These are phyloP conservation scores for Pestalotiopsis sp. DNA, from an alignment of 2,329 filamentous ascomycete genomes.

Conservation along the genomic window DNA sequence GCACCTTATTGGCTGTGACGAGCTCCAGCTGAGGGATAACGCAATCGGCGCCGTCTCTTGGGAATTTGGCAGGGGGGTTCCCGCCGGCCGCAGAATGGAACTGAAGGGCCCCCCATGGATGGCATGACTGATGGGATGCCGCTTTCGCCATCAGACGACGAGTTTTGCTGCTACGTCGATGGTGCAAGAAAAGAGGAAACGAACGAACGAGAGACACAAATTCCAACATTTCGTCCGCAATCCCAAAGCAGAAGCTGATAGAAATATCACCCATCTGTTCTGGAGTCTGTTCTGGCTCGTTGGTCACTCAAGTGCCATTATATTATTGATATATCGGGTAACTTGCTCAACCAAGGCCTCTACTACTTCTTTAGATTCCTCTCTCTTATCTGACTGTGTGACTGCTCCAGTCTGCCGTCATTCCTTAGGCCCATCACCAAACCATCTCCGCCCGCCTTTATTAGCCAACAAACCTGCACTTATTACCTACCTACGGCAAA, in stretches of 20 bases:
- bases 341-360: not conserved
- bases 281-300: not conserved
- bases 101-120: not conserved
- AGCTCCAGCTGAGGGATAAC: conserved; percentile 13
- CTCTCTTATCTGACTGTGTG: not conserved
- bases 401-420: not conserved
- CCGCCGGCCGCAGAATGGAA: not conserved
- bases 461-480: not conserved
- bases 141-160: conserved; percentile 9
- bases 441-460: not conserved
- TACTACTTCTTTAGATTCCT: not conserved
- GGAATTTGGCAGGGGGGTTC: not conserved
- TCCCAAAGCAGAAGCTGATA: conserved; percentile 9
- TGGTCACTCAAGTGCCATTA: not conserved
- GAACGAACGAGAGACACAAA: not conserved
- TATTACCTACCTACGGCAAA: not conserved
- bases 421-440: not conserved
- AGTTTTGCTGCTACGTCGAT: not conserved
- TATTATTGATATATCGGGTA: not conserved
- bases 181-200: conserved; percentile 1
- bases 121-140: conserved; percentile 6
- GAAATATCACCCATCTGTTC: not conserved
- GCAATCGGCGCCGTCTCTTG: conserved; percentile 13
- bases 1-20: conserved; percentile 10
- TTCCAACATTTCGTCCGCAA: not conserved